Percentiles rank a stretch among this genome's conserved stretches.
These are phyloP conservation scores for Podospora conica DNA, from an alignment of 495 filamentous ascomycete genomes.

Conservation along the genomic window DNA sequence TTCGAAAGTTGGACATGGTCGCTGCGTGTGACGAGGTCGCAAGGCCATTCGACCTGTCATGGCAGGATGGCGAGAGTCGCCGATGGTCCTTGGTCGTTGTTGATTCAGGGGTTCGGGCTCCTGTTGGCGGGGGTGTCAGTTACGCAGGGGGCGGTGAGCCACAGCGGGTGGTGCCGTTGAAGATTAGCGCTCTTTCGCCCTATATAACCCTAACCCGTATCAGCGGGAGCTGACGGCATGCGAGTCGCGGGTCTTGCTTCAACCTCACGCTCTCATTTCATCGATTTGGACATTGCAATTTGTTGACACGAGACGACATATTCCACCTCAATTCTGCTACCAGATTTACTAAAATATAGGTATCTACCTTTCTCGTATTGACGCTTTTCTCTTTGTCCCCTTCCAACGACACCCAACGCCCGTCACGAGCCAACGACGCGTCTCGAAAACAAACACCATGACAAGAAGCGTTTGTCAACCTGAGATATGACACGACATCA, in stretches of 20 bases:
- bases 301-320: too few relatives aligned
- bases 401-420: not conserved
- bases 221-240: not conserved
- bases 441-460: not conserved
- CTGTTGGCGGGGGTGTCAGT: not conserved
- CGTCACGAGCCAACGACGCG: not conserved
- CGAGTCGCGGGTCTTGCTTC: not conserved
- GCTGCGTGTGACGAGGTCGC: not conserved
- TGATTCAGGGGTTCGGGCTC: not conserved
- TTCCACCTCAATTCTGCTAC: not conserved
- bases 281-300: too few relatives aligned
- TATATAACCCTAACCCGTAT: not conserved
- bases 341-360: not conserved
- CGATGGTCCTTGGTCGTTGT: not conserved
- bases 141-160: not conserved
- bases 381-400: not conserved
- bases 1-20: slow-evolving; percentile 21
- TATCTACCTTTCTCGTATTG: not conserved
- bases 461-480: not conserved
- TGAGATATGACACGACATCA: not conserved
- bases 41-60: slow-evolving; percentile 6
- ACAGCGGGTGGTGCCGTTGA: not conserved
- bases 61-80: not conserved
- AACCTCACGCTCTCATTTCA: not conserved
- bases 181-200: not conserved